Percentiles rank a stretch among this genome's conserved stretches.
Conservation (phyloP, 441 rosid species). For the Pelargonium exstipulatum region DNA sequence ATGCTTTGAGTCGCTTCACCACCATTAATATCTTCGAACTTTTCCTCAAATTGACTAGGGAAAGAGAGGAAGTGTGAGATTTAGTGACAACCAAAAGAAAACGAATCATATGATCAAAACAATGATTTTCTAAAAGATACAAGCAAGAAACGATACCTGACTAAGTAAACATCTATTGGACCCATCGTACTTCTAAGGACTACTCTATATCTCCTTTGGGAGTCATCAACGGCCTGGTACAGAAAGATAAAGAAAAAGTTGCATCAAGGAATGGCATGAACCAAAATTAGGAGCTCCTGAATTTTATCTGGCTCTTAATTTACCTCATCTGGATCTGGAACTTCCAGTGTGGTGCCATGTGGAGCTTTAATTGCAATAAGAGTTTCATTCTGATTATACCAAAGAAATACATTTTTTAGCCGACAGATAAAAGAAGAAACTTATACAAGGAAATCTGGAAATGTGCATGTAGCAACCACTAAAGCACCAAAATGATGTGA, state of each 20-base stretch:
- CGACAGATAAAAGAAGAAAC: constrained; percentile 6
- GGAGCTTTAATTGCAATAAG: constrained; percentile 97
- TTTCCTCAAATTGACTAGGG: constrained; percentile 83
- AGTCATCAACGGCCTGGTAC: constrained; percentile 72
- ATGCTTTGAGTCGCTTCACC: constrained; percentile 46
- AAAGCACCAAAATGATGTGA: constrained; percentile 10
- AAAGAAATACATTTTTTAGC: constrained; percentile 16
- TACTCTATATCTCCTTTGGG: constrained; percentile 88
- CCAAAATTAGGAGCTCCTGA: not conserved
- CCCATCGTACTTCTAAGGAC: constrained; percentile 97
- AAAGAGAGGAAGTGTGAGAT: constrained; percentile 4
- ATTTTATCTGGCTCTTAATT: constrained; percentile 23
- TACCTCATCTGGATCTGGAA: constrained; percentile 99
- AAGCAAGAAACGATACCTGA: constrained; percentile 49
- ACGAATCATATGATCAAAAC: not conserved
- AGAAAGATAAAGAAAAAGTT: constrained; percentile 19
- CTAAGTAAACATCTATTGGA: constrained; percentile 91
- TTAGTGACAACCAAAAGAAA: not conserved
- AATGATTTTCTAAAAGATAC: constrained; percentile 2
- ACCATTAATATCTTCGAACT: constrained; percentile 70
- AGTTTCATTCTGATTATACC: constrained; percentile 66
- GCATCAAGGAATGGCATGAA: constrained; percentile 2
- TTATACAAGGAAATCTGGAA: not conserved
- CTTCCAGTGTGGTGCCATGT: constrained; percentile 97
- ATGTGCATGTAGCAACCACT: constrained; percentile 9